Evolutionary conservation across 169 alveolate genomes (phyloP), one percentile per base, ranked within the genome.

Genomic region (Amoebophrya sp.): DNA sequence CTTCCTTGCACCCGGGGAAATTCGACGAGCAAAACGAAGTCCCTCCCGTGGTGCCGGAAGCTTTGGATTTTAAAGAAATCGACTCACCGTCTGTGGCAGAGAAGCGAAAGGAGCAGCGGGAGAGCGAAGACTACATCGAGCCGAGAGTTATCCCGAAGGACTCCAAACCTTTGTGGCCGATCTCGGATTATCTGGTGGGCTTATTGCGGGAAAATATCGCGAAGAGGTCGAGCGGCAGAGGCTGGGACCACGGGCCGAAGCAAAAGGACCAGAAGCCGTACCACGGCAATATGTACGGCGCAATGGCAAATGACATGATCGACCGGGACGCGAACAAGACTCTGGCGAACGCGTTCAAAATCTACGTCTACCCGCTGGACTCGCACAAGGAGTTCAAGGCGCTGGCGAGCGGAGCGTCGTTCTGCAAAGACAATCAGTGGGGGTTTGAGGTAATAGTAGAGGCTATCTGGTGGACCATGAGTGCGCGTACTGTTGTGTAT

Each of bases 391-490:
- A 92, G 90, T 77, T 92, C 25, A n/a, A 39, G 12, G 41, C 33
- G 83, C 92, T 92, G 91, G 77, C 93, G 23, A 32, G 54, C 0
- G 94, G 94, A 0, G 94, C 92, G 0, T 25, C 94, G 39, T 92
- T 92, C 54, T 92, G 94, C 89, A 77, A 90, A 1, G 92, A 92
- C 39, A 90, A 90, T 88, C 94, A 92, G 77, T 92, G 94, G 94
- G 94, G 94, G 53, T 90, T 90, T 40, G 94, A 92, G 89, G n/a
- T n/a, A n/a, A n/a, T n/a, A n/a, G n/a, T n/a, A n/a, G n/a, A n/a
- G n/a, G n/a, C n/a, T n/a, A n/a, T n/a, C n/a, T n/a, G n/a, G n/a
- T n/a, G n/a, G n/a, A n/a, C n/a, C n/a, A n/a, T n/a, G n/a, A n/a
- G n/a, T n/a, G n/a, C n/a, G n/a, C n/a, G n/a, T n/a, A n/a, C n/a